These are phyloP conservation scores for Lanmaoa pseudosensibilis DNA, from an alignment of 768 basidiomycete species.

Conservation along the genomic window DNA sequence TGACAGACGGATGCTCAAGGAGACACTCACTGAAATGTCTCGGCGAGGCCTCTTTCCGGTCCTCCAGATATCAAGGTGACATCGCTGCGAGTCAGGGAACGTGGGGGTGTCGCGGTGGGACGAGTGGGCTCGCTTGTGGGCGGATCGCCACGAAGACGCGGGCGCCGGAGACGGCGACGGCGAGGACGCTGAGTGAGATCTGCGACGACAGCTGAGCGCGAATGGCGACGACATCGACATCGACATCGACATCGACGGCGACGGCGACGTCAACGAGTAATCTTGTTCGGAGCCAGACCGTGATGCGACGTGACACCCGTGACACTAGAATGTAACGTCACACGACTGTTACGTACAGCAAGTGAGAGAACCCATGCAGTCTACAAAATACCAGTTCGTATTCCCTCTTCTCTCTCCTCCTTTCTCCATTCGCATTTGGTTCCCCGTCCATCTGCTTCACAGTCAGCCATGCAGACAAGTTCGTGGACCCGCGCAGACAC, in stretches of 20 bases:
- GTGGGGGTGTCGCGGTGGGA: slow-evolving; percentile 37
- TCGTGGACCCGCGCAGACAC: background rate
- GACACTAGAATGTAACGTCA: slow-evolving; percentile 26
- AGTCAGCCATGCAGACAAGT: background rate
- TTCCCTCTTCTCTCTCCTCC: background rate
- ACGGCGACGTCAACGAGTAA: slow-evolving; percentile 2
- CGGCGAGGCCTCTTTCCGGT: slow-evolving; percentile 55
- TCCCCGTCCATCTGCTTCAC: slow-evolving; percentile 3
- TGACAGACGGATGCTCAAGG: background rate
- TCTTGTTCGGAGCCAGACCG: slow-evolving; percentile 17
- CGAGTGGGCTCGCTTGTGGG: slow-evolving; percentile 53
- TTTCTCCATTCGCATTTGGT: too few relatives aligned
- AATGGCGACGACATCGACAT: slow-evolving; percentile 37
- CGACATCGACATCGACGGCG: slow-evolving; percentile 10
- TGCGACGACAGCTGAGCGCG: slow-evolving; percentile 42
- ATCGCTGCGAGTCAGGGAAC: slow-evolving; percentile 43
- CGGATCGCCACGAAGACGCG: slow-evolving; percentile 39
- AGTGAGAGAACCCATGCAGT: slow-evolving; percentile 9
- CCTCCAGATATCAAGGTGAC: slow-evolving; percentile 54
- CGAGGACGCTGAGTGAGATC: slow-evolving; percentile 53
- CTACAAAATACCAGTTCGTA: slow-evolving; percentile 26
- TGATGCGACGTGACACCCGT: slow-evolving; percentile 13
- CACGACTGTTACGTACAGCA: slow-evolving; percentile 22
- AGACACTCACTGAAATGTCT: slow-evolving; percentile 44
- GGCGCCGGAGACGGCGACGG: slow-evolving; percentile 37